A percentile compares a stretch with the other conserved stretches of the same genome.
phyloP scores from a whole-genome alignment of 1,284 basidiomycete species.

The Pascua guehoae region DNA sequence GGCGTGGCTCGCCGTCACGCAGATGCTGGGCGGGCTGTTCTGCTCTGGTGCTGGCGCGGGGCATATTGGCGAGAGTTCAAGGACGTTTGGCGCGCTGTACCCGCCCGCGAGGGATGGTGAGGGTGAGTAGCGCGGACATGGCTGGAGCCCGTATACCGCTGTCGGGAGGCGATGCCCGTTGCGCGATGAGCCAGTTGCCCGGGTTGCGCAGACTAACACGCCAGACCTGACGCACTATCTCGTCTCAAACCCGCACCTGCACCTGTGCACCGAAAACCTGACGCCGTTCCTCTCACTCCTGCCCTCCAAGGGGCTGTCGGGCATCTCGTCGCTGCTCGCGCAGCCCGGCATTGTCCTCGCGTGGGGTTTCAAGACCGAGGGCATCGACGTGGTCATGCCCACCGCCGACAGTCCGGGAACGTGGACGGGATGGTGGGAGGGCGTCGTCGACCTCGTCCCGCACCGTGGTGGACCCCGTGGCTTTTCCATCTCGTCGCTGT shows the following conservation, averaged over 20 bases:
- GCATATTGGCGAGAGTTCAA: slow-evolving; percentile 56
- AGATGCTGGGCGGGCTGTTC: slow-evolving; percentile 86
- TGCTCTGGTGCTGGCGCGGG: slow-evolving; percentile 76
- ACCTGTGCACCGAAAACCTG: slow-evolving; percentile 93
- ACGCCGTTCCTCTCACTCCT: slow-evolving; percentile 92
- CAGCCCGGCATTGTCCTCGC: slow-evolving; percentile 83
- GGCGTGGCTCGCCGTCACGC: slow-evolving; percentile 79
- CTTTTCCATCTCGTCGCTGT: slow-evolving; percentile 73
- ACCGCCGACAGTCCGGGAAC: slow-evolving; percentile 33
- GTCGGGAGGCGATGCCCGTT: no score
- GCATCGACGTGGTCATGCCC: slow-evolving; percentile 45
- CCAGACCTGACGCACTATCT: slow-evolving; percentile 44
- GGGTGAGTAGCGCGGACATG: slow-evolving; percentile 3
- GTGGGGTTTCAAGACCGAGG: slow-evolving; percentile 64
- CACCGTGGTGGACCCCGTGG: slow-evolving; percentile 58
- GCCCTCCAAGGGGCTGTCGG: slow-evolving; percentile 87
- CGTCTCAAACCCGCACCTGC: slow-evolving; percentile 65
- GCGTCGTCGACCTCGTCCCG: slow-evolving; percentile 73
- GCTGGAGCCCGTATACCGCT: no score
- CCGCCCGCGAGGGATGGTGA: slow-evolving; percentile 46
- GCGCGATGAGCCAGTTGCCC: no score
- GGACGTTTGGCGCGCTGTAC: slow-evolving; percentile 55
- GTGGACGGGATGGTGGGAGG: slow-evolving; percentile 72
- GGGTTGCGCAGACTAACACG: neutral
- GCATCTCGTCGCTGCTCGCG: slow-evolving; percentile 79